A percentile compares a stretch with the other conserved stretches of the same genome.
Evolutionary conservation across 495 filamentous ascomycete genomes (phyloP).

Genomic region (Podospora sp.): DNA sequence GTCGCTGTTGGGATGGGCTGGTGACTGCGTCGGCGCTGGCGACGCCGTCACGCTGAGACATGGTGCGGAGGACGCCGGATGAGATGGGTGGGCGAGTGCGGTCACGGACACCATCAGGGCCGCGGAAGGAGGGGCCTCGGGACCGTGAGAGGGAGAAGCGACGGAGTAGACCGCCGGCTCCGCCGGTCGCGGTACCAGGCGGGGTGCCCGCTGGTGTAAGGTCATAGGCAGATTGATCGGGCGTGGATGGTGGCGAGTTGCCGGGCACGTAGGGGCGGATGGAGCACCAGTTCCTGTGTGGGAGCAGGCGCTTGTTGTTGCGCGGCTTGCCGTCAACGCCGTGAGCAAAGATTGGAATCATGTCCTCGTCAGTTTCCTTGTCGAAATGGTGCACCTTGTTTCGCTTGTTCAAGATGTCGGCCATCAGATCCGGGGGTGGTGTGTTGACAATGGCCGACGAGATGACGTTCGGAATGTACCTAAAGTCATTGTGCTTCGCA

Average conservation of each 20-base stretch:
- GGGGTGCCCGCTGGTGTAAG: conserved; percentile 37
- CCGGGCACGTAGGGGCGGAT: conserved; percentile 82
- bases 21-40: conserved; percentile 49
- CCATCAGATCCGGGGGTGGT: conserved; percentile 85
- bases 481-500: conserved; percentile 84
- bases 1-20: conserved; percentile 43
- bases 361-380: conserved; percentile 84
- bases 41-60: conserved; percentile 42
- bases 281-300: conserved; percentile 90
- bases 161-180: conserved; percentile 36
- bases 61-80: conserved; percentile 37
- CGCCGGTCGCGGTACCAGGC: conserved; percentile 23
- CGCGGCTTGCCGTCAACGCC: conserved; percentile 86
- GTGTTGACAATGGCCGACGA: conserved; percentile 90
- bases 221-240: conserved; percentile 48
- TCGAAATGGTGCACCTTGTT: conserved; percentile 93
- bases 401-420: conserved; percentile 88
- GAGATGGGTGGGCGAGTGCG: conserved; percentile 40
- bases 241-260: conserved; percentile 69
- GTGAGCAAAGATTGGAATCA: conserved; percentile 87
- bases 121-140: conserved; percentile 32
- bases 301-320: conserved; percentile 90
- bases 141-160: conserved; percentile 46
- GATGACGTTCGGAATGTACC: conserved; percentile 91
- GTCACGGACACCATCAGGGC: conserved; percentile 29